phyloP scores from a whole-genome alignment of 129 eudicot species.

The Solidago caesia region DNA sequence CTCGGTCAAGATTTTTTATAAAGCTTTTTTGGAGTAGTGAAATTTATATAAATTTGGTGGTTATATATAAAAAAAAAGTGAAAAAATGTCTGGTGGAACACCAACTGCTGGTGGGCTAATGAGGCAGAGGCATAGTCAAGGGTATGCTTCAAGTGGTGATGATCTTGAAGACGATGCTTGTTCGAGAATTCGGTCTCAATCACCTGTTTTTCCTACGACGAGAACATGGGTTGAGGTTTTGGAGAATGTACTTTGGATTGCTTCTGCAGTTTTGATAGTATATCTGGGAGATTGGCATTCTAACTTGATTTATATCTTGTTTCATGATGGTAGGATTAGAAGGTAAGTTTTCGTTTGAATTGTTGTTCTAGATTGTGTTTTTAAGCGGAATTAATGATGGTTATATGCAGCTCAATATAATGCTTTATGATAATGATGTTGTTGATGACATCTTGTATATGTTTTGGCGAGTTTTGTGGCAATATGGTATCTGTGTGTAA shows the following conservation, averaged over 20 bases:
- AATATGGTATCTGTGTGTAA: conserved; percentile 1
- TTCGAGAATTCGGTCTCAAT: conserved; percentile 47
- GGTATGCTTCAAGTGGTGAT: conserved; percentile 83
- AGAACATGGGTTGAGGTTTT: conserved; percentile 67
- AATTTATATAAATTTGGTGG: neutral
- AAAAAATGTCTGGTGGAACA: conserved; percentile 79
- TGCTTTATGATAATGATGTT: conserved; percentile 6
- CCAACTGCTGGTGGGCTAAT: conserved; percentile 68
- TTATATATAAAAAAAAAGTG: conserved; percentile 14
- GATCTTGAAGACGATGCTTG: conserved; percentile 96
- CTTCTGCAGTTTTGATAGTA: conserved; percentile 61
- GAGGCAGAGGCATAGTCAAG: conserved; percentile 91
- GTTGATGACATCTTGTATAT: conserved; percentile 14
- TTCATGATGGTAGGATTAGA: conserved; percentile 72
- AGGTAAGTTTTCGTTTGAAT: conserved; percentile 43
- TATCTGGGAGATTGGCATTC: conserved; percentile 78
- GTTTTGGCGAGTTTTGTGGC: conserved; percentile 11
- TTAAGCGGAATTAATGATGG: neutral
- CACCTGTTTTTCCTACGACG: conserved; percentile 43
- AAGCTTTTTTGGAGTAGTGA: conserved; percentile 29
- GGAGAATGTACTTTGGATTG: conserved; percentile 87
- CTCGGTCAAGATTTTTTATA: neutral
- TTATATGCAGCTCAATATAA: neutral
- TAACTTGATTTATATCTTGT: conserved; percentile 60
- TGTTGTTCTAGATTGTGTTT: neutral